Conservation (phyloP, 768 basidiomycete species). For the Phanerodontia chrysosporium region DNA sequence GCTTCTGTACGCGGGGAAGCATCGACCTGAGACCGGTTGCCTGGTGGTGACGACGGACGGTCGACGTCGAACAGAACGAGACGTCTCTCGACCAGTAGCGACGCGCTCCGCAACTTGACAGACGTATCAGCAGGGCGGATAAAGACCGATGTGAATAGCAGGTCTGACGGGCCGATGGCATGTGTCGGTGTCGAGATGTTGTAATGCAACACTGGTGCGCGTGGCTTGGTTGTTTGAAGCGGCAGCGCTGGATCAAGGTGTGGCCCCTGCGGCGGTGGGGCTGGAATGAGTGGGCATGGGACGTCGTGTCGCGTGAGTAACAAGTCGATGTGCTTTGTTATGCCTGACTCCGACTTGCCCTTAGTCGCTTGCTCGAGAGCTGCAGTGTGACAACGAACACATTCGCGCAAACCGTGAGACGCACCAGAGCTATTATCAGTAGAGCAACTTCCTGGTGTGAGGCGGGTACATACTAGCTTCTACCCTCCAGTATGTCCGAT, state of each 20-base stretch:
- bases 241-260: conserved; percentile 28
- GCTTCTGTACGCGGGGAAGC: conserved; percentile 10
- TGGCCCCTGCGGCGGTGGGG: background rate
- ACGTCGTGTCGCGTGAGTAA: conserved; percentile 68
- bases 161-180: conserved; percentile 69
- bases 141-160: conserved; percentile 60
- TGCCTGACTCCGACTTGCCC: conserved; percentile 59
- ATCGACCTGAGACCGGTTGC: conserved; percentile 1
- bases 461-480: conserved; percentile 58
- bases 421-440: too few species aligned
- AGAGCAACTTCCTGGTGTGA: too few species aligned
- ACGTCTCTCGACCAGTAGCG: conserved; percentile 65
- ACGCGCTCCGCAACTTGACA: conserved; percentile 57
- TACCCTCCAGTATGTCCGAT: conserved; percentile 76
- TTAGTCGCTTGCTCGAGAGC: conserved; percentile 67
- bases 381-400: conserved; percentile 23
- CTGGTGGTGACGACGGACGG: background rate
- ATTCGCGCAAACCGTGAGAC: background rate
- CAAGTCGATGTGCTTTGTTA: conserved; percentile 67
- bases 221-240: conserved; percentile 46
- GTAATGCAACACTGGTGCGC: conserved; percentile 57
- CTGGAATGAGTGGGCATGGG: conserved; percentile 32
- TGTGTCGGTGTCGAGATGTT: conserved; percentile 47
- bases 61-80: conserved; percentile 43
- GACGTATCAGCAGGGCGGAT: conserved; percentile 53